Evolutionary conservation across 805 yeast species (phyloP), one percentile per base, ranked within the genome.

Genomic region (Blastobotrys americana): DNA sequence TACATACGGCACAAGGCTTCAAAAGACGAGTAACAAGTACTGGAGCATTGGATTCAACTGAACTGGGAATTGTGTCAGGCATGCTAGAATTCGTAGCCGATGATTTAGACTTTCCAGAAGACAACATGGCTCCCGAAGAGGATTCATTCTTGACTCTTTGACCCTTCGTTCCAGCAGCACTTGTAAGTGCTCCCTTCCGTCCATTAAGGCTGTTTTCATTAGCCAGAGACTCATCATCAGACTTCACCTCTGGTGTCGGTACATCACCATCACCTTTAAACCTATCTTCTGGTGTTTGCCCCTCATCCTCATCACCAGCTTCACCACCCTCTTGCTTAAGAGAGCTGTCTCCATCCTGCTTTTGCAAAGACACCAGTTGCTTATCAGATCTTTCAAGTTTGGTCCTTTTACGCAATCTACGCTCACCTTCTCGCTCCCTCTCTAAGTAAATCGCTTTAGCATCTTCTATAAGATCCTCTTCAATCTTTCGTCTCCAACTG

Each of bases 381-480:
- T n/a, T n/a, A n/a, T n/a, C n/a, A n/a, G n/a, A n/a, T n/a, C n/a
- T n/a, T 36, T 49, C 54, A 27, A 33, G 23, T 38, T 43, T 50
- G 41, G 39, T 23, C 39, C 28, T 47, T 42, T 45, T 53, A 18
- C 47, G 34, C 22, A 34, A 31, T 17, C 28, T 36, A 22, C 42
- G 49, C 44, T 43, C 53, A 33, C 47, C 37, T 44, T 48, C 55
- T 37, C 58, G 53, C 5, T 57, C 61, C 13, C 58, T 48, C 47
- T 65, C 66, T 2, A 55, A 53, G 16, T 49, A 18, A 17, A 58
- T 57, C 8, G 59, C 50, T 9, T 46, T 42, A 0, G 61, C 67
- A 61, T 88, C 96, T 27, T 70, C 71, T 0, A 79, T 59, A 27
- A 66, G 56, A 43, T 66, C 97, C 47, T 72, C 69, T 52, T 89